phyloP scores from a whole-genome alignment of 495 filamentous ascomycete species.

The Podospora conica region DNA sequence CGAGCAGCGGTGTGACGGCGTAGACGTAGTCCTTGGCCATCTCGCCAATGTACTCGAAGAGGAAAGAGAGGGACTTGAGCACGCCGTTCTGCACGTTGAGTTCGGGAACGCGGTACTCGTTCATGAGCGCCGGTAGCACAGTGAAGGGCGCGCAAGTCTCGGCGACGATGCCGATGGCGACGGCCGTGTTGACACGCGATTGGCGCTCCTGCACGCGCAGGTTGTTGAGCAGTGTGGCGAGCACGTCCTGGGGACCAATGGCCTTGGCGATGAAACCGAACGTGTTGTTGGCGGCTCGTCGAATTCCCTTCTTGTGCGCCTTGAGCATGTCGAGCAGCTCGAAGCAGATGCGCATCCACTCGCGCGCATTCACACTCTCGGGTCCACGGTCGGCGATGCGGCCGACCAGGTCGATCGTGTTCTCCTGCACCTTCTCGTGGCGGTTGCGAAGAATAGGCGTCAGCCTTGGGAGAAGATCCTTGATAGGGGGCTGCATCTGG shows the following conservation, averaged over 20 bases:
- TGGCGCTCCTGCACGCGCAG: conserved; percentile 96
- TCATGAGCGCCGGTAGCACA: conserved; percentile 98
- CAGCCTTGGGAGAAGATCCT: conserved; percentile 88
- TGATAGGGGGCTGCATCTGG: conserved; percentile 98
- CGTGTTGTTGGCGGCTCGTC: conserved; percentile 97
- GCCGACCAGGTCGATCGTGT: conserved; percentile 98
- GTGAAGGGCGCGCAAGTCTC: conserved; percentile 99
- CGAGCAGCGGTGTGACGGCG: conserved; percentile 91
- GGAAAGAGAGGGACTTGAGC: conserved; percentile 91
- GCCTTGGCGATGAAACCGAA: conserved; percentile 99
- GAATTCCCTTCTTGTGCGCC: conserved; percentile 98
- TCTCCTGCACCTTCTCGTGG: conserved; percentile 99
- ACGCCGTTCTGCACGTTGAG: conserved; percentile 99
- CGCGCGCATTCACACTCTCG: conserved; percentile 89
- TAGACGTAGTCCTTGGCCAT: conserved; percentile 99
- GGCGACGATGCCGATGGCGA: conserved; percentile 99
- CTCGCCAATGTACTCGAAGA: conserved; percentile 98
- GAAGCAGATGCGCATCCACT: conserved; percentile 99
- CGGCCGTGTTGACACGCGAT: conserved; percentile 95
- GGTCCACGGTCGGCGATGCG: conserved; percentile 97
- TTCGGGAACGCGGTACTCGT: conserved; percentile 97
- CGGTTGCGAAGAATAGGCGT: conserved; percentile 97
- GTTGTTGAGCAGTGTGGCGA: conserved; percentile 94
- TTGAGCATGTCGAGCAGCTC: conserved; percentile 99
- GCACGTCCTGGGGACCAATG: conserved; percentile 95